Conservation (phyloP, 2,329 filamentous ascomycete genomes). For the Exserohilum turcica region DNA sequence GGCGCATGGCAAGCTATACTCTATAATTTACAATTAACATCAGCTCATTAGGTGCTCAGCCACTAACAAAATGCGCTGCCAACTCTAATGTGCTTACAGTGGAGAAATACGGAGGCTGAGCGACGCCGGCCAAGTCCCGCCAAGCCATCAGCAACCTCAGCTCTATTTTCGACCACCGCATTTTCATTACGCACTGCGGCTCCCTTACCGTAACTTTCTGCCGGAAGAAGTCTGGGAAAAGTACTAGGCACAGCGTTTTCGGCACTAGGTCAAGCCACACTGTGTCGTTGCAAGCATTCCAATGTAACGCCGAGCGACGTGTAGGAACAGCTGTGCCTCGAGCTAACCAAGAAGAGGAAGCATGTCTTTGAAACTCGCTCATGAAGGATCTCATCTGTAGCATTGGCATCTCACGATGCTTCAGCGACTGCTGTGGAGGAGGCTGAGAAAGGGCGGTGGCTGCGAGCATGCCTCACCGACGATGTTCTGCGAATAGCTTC, state of each 20-base stretch:
- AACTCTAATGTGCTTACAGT: background rate
- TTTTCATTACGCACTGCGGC: background rate
- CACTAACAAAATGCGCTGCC: background rate
- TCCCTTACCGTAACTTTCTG: background rate
- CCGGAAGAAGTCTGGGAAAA: too few relatives aligned
- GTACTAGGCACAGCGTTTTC: background rate
- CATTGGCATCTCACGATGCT: background rate
- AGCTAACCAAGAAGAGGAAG: constrained; percentile 1
- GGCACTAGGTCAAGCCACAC: background rate
- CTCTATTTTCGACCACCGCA: background rate
- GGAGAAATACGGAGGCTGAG: background rate
- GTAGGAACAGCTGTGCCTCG: constrained; percentile 4
- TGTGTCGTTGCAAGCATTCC: background rate
- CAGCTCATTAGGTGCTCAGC: background rate
- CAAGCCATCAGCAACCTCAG: constrained; percentile 5
- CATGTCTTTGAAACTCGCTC: background rate
- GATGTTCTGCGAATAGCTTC: constrained; percentile 7
- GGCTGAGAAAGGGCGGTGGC: constrained; percentile 8
- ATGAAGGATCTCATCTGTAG: background rate
- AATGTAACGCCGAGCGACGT: background rate
- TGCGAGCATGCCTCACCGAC: background rate
- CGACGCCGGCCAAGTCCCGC: background rate
- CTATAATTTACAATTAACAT: background rate
- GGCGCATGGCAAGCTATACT: background rate
- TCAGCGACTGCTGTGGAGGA: background rate